Percentiles rank a stretch among this genome's conserved stretches.
Conservation (phyloP, 352 stramenopile genomes). For the Pythium grandisporangium region DNA sequence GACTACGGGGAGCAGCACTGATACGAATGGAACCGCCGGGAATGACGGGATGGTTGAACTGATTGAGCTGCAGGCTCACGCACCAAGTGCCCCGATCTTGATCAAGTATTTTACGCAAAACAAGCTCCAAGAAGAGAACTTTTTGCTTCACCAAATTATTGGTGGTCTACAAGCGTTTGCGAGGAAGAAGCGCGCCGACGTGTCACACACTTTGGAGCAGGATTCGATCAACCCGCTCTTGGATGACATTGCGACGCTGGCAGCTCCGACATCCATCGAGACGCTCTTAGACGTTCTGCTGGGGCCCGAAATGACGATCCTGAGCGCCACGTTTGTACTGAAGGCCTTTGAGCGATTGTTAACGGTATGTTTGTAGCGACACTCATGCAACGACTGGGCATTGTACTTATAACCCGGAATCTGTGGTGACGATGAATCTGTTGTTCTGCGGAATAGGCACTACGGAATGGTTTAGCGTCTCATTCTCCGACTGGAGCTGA, state of each 20-base stretch:
- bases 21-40: too few species aligned
- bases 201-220: constrained; percentile 30
- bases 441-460: too few species aligned
- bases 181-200: constrained; percentile 43
- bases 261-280: constrained; percentile 57
- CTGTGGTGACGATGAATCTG: too few species aligned
- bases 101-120: constrained; percentile 84
- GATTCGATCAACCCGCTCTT: constrained; percentile 41
- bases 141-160: constrained; percentile 73
- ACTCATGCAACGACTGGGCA: too few species aligned
- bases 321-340: constrained; percentile 50
- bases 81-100: constrained; percentile 50
- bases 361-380: constrained; percentile 9
- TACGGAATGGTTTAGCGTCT: constrained; percentile 50
- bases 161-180: constrained; percentile 59
- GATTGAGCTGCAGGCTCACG: constrained; percentile 42
- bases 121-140: constrained; percentile 83
- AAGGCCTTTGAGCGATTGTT: constrained; percentile 56
- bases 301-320: constrained; percentile 38
- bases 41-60: constrained; percentile 28
- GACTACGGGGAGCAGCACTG: too few species aligned
- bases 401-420: too few species aligned
- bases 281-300: constrained; percentile 65
- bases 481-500: constrained; percentile 45
- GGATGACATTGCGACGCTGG: constrained; percentile 53